Evolutionary conservation across 495 filamentous ascomycete species (phyloP).

Genomic region (Penicillium riverlandense): DNA sequence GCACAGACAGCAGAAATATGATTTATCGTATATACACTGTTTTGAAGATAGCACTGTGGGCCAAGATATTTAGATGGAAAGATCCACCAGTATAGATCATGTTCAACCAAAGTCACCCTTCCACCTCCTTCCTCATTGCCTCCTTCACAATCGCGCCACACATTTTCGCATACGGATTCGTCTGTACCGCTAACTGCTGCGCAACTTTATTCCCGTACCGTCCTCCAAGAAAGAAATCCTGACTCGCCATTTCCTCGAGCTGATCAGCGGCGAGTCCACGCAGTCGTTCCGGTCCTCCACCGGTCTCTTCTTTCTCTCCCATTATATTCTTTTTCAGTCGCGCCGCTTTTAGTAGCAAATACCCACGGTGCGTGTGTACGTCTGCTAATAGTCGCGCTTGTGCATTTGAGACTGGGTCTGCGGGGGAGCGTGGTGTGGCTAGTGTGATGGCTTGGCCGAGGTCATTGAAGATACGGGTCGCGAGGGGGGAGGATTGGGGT

Average conservation of each 20-base stretch:
- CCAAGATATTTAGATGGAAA: not conserved
- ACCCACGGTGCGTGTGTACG: slow-evolving; percentile 71
- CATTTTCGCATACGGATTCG: slow-evolving; percentile 83
- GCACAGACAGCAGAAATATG: too few relatives aligned
- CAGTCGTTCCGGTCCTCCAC: slow-evolving; percentile 25
- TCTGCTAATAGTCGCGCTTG: slow-evolving; percentile 59
- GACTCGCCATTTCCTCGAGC: slow-evolving; percentile 66
- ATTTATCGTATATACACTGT: too few relatives aligned
- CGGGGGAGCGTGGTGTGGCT: slow-evolving; percentile 46
- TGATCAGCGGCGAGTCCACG: slow-evolving; percentile 37
- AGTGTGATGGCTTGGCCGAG: slow-evolving; percentile 60
- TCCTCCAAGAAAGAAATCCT: slow-evolving; percentile 68
- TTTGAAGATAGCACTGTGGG: too few relatives aligned
- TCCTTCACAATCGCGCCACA: slow-evolving; percentile 84
- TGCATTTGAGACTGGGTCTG: slow-evolving; percentile 47
- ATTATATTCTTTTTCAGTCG: slow-evolving; percentile 31
- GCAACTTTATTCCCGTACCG: slow-evolving; percentile 73
- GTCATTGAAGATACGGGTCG: slow-evolving; percentile 47
- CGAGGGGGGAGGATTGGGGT: slow-evolving; percentile 7
- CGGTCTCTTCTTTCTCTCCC: not conserved
- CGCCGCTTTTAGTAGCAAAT: slow-evolving; percentile 58
- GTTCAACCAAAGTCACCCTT: slow-evolving; percentile 8
- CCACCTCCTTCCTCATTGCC: slow-evolving; percentile 70
- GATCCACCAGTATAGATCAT: not conserved
- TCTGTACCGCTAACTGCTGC: slow-evolving; percentile 66